Base-by-base conservation (phyloP, 1,284 basidiomycete genomes). In the Wolfiporia cocos region DNA sequence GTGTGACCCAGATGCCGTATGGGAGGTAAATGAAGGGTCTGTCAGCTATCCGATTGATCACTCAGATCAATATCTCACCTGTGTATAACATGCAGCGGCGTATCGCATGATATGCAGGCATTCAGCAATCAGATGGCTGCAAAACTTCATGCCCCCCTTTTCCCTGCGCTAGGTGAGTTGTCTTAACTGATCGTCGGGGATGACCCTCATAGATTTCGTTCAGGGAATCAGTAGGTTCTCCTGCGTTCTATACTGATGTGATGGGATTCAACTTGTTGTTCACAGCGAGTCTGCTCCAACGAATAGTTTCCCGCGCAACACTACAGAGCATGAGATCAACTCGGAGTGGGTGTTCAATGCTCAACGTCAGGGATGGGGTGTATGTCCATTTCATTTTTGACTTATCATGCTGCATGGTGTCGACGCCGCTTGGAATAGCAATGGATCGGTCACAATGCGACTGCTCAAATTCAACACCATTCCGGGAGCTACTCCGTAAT, bases 281-380 rank as follows among this genome's bases (percentile, higher is more conserved):
- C 26, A 41, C 42, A 75, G 73, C 47, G 74, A 77, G 44, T 59
- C 63, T 6, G 66, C 68, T 1, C 73, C 73, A 0, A 64, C 71
- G 12, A 74, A 76, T 48, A 56, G 51, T 32, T 76, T 74, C 56
- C 72, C 74, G 19, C 64, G 70, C 31, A 65, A 65, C 43, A 70
- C 69, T 2, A 66, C 67, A 2, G 54, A 51, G 0, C 59, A 55
- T 12, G 53, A 56, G 11, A 47, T 47, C 32, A 43, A 46, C 43
- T 56, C 64, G 1, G 70, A 75, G 49, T 77, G 70, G 68, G 66
- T 76, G 0, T 76, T 72, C 48, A 68, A 75, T 49, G 63, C 66
- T 4, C 67, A 74, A 47, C 64, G 66, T 34, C 49, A 54, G 22
- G 70, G 69, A 10, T 77, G 74, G 74, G 51, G 54, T 44, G 73